Evolutionary conservation across 495 filamentous ascomycete genomes (phyloP), one percentile per base, ranked within the genome.

Genomic region (Cladorrhinum samala): DNA sequence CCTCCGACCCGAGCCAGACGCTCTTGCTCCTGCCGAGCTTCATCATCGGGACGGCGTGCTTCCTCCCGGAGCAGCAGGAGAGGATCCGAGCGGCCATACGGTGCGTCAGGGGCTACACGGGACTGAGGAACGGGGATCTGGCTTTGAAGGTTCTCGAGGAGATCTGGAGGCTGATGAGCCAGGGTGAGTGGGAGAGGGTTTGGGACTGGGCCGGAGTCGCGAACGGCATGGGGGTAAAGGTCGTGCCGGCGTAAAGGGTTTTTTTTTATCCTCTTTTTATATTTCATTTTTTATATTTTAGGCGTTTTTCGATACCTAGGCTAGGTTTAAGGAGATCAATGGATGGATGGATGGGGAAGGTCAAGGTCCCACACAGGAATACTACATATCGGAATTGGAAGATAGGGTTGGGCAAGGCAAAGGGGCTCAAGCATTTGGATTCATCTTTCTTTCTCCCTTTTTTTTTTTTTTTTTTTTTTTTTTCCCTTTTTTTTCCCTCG

Each of bases 191-290:
- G 69, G 73, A 79, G 30, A 83, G 80, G 46, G 81, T 77, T 24
- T 96, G 91, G 91, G 91, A 96, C 67, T 95, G 90, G 91, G 88
- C 94, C 63, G 81, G 78, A 41, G 85, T 95, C 49, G 89, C 91
- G 39, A 74, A 77, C 33, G 69, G 78, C 19, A 83, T 90, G 77
- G 86, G 83, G 18, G 83, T 88, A 71, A 89, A 95, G 68, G 94
- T 95, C 67, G 72, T 93, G 13, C 73, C 73, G 58, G 69, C 68
- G 25, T 76, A 48, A 68, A 4, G 44, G 14, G 8, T 27, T 30
- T 41, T 33, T 52, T 1, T 45, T 46, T n/a, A n/a, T n/a, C n/a
- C n/a, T n/a, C n/a, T n/a, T n/a, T n/a, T n/a, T 33, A 5, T 33
- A 33, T 33, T 33, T n/a, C n/a, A n/a, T n/a, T n/a, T n/a, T n/a